A percentile compares a stretch with the other conserved stretches of the same genome.
Evolutionary conservation across 208 protist genomes (phyloP).

Genomic region (Zelonia costaricensis): DNA sequence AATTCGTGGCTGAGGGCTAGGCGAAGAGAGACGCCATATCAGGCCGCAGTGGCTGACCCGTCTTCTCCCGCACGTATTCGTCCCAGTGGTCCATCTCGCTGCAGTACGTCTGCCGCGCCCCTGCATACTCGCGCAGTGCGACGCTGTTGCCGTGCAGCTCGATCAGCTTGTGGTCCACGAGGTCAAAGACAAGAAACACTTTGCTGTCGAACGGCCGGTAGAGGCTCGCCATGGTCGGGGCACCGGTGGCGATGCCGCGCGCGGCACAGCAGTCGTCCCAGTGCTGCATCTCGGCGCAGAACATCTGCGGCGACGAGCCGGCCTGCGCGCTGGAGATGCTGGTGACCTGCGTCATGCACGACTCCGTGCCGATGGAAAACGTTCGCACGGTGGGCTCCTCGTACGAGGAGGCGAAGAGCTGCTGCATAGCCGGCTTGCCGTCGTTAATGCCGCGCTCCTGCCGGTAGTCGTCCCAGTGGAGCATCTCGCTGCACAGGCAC

Average conservation of each 20-base stretch:
- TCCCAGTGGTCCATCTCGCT: slow-evolving; percentile 66
- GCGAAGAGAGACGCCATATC: slow-evolving; percentile 31
- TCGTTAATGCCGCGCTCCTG: slow-evolving; percentile 38
- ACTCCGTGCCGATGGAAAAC: slow-evolving; percentile 13
- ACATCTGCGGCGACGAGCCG: slow-evolving; percentile 32
- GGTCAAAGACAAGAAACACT: slow-evolving; percentile 21
- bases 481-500: slow-evolving; percentile 61
- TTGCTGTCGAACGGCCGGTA: slow-evolving; percentile 25
- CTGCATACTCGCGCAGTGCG: slow-evolving; percentile 16
- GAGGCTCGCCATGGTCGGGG: slow-evolving; percentile 22
- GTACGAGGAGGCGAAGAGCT: slow-evolving; percentile 27
- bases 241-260: slow-evolving; percentile 25
- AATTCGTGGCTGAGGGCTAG: too few relatives aligned
- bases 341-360: slow-evolving; percentile 17
- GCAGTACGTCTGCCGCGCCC: slow-evolving; percentile 34
- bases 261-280: slow-evolving; percentile 64
- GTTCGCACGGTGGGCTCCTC: slow-evolving; percentile 5
- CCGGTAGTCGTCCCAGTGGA: slow-evolving; percentile 81
- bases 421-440: slow-evolving; percentile 46
- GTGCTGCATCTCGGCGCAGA: slow-evolving; percentile 74
- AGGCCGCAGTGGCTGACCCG: slow-evolving; percentile 11
- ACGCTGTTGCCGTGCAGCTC: slow-evolving; percentile 24
- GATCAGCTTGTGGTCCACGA: slow-evolving; percentile 19
- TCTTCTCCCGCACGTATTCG: slow-evolving; percentile 27
- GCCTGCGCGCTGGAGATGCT: slow-evolving; percentile 11